phyloP scores from a whole-genome alignment of 139 green algal species.

The Zygnema circumcarinatum region DNA sequence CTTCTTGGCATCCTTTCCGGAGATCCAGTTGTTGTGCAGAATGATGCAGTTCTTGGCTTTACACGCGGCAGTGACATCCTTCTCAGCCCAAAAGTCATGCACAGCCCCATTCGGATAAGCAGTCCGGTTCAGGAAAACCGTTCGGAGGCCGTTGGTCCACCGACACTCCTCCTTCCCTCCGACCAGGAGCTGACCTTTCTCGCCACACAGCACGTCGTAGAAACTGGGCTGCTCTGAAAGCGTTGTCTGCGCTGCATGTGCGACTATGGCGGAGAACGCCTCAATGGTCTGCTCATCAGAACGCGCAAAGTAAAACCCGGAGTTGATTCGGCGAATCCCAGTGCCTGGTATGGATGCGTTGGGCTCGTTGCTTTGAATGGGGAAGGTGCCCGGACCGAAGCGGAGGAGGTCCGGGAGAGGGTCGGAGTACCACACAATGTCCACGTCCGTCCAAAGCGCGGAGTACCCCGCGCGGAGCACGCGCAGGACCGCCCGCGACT shows the following conservation, averaged over 20 bases:
- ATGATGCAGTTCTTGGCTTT: too few relatives aligned
- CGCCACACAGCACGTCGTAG: constrained; percentile 35
- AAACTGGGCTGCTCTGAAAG: constrained; percentile 51
- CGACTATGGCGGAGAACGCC: too few relatives aligned
- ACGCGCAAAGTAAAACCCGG: constrained; percentile 43
- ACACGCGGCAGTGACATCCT: too few relatives aligned
- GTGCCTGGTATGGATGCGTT: constrained; percentile 16
- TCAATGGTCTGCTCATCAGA: constrained; percentile 21
- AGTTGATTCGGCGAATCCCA: constrained; percentile 25
- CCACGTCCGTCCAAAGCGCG: constrained; percentile 37
- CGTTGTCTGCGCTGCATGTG: too few relatives aligned
- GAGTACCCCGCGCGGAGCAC: constrained; percentile 29
- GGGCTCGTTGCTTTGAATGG: constrained; percentile 40
- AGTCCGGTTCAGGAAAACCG: too few relatives aligned
- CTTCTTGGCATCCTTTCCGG: too few relatives aligned
- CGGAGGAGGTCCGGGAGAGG: constrained; percentile 34
- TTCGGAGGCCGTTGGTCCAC: too few relatives aligned
- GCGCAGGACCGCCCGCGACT: constrained; percentile 23
- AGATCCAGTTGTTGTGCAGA: too few relatives aligned
- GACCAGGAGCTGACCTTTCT: background rate
- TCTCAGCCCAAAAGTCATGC: too few relatives aligned
- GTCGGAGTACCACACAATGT: constrained; percentile 45
- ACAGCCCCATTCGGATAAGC: too few relatives aligned
- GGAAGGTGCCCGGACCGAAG: constrained; percentile 39
- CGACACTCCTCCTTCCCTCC: constrained; percentile 42